phyloP scores from a whole-genome alignment of 331 rosid species.

The Telfairia occidentalis region DNA sequence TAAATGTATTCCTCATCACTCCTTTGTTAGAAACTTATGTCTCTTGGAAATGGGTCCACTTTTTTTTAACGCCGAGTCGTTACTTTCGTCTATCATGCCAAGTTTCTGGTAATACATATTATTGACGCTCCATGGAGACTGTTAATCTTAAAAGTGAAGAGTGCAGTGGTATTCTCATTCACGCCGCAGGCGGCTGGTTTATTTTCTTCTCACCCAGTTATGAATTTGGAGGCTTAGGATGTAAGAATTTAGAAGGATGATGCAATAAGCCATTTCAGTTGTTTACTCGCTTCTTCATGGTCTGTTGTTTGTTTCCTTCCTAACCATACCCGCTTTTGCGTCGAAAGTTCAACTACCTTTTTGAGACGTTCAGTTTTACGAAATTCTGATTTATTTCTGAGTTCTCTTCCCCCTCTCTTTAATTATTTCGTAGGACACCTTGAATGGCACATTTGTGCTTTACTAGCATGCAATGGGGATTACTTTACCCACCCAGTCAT shows the following conservation, averaged over 20 bases:
- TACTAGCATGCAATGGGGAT: not conserved
- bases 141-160: too few species aligned
- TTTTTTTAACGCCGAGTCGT: not conserved
- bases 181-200: not conserved
- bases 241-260: not conserved
- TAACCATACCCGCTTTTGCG: not conserved
- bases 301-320: not conserved
- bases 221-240: constrained; percentile 1
- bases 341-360: not conserved
- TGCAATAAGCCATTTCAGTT: not conserved
- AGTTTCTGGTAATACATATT: not conserved
- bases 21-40: not conserved
- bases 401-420: not conserved
- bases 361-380: not conserved
- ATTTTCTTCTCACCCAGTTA: not conserved
- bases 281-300: not conserved
- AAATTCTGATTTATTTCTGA: not conserved
- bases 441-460: not conserved
- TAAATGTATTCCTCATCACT: not conserved
- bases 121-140: not conserved
- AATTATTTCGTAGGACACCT: not conserved
- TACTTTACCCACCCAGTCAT: not conserved
- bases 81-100: not conserved
- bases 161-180: not conserved
- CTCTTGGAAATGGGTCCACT: not conserved